These are phyloP conservation scores for Diaporthe sp. DNA, from an alignment of 2,329 filamentous ascomycete species.

Conservation along the genomic window DNA sequence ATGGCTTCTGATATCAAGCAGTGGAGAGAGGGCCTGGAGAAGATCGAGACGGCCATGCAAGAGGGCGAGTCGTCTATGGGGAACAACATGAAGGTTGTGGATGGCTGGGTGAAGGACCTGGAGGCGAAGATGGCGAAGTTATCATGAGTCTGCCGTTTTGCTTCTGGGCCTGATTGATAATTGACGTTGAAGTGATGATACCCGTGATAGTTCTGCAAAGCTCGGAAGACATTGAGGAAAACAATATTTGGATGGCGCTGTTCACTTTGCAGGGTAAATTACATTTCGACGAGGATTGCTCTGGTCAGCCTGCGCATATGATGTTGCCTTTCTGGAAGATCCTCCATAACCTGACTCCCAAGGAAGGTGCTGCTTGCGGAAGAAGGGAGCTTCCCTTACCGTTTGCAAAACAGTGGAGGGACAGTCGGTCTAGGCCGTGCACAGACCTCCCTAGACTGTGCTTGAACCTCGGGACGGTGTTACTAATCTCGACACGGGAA, in stretches of 20 bases:
- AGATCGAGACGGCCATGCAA: conserved; percentile 68
- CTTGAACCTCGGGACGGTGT: background rate
- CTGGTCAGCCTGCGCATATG: too few relatives aligned
- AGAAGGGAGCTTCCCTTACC: background rate
- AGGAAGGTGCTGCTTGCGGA: conserved; percentile 1
- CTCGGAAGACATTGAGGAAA: background rate
- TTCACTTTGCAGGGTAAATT: background rate
- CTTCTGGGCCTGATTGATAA: conserved; percentile 38
- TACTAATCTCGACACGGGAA: conserved; percentile 16
- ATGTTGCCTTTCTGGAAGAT: background rate
- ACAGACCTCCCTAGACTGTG: background rate
- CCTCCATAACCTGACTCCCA: background rate
- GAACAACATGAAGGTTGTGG: conserved; percentile 86
- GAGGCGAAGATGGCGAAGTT: conserved; percentile 80
- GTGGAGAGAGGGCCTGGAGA: conserved; percentile 43
- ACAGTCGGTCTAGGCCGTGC: conserved; percentile 9
- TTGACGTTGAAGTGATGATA: conserved; percentile 51
- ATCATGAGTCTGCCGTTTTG: conserved; percentile 50
- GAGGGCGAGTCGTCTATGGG: conserved; percentile 79
- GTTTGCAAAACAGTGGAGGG: background rate
- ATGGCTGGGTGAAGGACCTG: conserved; percentile 89
- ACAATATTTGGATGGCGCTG: background rate
- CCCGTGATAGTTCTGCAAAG: conserved; percentile 45
- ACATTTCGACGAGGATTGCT: background rate
- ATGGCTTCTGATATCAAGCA: conserved; percentile 80